Conservation (phyloP, 2,329 filamentous ascomycete species). For the Alternaria sp. region DNA sequence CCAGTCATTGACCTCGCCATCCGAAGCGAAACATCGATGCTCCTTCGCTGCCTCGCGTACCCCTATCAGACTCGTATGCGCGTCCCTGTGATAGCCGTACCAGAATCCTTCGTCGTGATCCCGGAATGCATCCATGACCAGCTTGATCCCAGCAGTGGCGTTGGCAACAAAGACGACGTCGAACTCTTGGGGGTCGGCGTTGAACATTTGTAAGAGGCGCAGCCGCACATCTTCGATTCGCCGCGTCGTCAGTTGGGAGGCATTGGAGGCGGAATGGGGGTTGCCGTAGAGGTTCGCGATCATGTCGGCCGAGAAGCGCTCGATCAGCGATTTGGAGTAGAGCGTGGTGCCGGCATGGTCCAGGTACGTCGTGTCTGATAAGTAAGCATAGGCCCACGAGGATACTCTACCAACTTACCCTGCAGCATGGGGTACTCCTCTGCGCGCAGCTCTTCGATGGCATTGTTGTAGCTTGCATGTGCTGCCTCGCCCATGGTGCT, state of each 20-base stretch:
- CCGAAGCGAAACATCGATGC: conserved; percentile 70
- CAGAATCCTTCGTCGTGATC: conserved; percentile 73
- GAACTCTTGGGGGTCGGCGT: conserved; percentile 79
- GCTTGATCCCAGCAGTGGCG: conserved; percentile 87
- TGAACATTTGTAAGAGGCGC: conserved; percentile 76
- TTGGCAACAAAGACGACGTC: conserved; percentile 93
- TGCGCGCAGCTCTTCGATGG: conserved; percentile 65
- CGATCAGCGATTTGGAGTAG: conserved; percentile 80
- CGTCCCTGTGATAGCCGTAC: conserved; percentile 82
- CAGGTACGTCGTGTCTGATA: conserved; percentile 75
- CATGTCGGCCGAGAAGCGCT: conserved; percentile 80
- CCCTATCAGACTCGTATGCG: conserved; percentile 87
- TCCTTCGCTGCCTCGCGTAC: conserved; percentile 71
- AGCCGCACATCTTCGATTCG: conserved; percentile 79
- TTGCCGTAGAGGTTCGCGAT: conserved; percentile 83
- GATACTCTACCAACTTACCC: conserved; percentile 54
- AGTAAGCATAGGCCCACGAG: conserved; percentile 7
- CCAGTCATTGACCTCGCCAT: conserved; percentile 71
- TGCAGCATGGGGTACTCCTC: conserved; percentile 73
- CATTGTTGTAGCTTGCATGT: conserved; percentile 59
- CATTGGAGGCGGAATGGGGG: conserved; percentile 83
- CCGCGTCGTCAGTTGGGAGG: conserved; percentile 77
- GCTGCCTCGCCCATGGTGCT: conserved; percentile 39
- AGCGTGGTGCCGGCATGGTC: conserved; percentile 95
- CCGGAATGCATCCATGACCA: conserved; percentile 80